Conservation (phyloP, 2,329 filamentous ascomycete species). For the Xenoacremonium recifei region DNA sequence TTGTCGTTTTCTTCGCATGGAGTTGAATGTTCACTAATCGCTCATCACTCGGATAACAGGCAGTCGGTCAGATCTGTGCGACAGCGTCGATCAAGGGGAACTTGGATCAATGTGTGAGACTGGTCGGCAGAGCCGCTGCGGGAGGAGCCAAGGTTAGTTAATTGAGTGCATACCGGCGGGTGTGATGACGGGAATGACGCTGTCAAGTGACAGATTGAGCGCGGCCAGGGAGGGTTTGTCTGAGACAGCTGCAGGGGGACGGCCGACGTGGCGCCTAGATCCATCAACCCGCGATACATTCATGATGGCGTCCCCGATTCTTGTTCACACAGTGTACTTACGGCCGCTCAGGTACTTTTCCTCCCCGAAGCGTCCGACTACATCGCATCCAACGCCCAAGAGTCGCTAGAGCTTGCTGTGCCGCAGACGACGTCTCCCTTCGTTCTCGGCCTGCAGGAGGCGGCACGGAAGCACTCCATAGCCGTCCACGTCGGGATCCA, state of each 20-base stretch:
- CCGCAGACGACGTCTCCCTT: constrained; percentile 68
- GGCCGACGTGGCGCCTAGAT: constrained; percentile 8
- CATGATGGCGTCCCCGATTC: constrained; percentile 1
- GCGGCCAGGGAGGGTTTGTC: constrained; percentile 5
- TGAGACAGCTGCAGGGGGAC: constrained; percentile 20
- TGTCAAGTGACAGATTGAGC: constrained; percentile 8
- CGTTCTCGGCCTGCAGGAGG: constrained; percentile 69
- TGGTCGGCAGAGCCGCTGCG: constrained; percentile 70
- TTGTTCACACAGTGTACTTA: constrained; percentile 24
- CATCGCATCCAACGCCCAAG: constrained; percentile 66
- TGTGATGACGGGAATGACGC: constrained; percentile 2
- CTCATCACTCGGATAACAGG: too few species aligned
- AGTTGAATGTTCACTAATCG: too few species aligned
- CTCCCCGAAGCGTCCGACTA: constrained; percentile 92
- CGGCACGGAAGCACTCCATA: constrained; percentile 62
- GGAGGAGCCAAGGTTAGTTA: constrained; percentile 73
- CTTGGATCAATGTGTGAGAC: constrained; percentile 70
- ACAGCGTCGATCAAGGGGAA: constrained; percentile 77
- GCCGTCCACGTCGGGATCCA: constrained; percentile 88
- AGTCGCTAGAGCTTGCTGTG: constrained; percentile 69
- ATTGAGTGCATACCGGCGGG: background rate
- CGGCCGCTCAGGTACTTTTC: constrained; percentile 65
- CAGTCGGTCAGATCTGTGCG: constrained; percentile 86
- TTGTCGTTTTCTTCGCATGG: too few species aligned
- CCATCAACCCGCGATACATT: background rate